These are phyloP conservation scores for Avena insularis DNA, from an alignment of 176 grass and related monocot genomes.

Conservation along the genomic window DNA sequence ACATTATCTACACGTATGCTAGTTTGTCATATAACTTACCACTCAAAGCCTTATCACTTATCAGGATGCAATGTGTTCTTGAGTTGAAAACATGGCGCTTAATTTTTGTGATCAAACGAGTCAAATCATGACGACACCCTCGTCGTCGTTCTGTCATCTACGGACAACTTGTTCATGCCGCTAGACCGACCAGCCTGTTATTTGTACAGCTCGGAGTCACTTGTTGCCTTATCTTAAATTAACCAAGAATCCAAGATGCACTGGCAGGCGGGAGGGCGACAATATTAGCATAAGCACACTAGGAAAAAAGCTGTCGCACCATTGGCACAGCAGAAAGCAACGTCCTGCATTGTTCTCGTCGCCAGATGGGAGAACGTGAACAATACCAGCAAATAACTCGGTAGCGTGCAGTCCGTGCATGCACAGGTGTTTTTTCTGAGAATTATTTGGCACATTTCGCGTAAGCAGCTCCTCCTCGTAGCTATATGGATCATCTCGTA, in stretches of 20 bases:
- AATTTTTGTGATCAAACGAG: background rate
- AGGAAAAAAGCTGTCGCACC: background rate
- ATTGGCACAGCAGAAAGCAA: conserved; percentile 1
- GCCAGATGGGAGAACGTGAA: background rate
- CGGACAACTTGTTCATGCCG: background rate
- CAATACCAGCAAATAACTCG: background rate
- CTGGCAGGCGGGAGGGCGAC: background rate
- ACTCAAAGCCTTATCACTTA: background rate
- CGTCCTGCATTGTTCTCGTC: conserved; percentile 23
- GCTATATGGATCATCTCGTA: no score
- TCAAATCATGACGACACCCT: background rate
- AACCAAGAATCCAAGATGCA: background rate
- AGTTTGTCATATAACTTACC: background rate
- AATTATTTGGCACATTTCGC: background rate
- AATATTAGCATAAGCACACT: background rate
- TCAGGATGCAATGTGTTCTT: background rate
- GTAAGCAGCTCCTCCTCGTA: no score
- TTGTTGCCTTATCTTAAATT: background rate
- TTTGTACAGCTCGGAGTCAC: background rate
- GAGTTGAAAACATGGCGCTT: background rate
- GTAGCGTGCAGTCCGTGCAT: no score
- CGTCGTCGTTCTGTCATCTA: background rate
- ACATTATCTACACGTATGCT: conserved; percentile 1
- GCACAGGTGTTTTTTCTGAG: background rate
- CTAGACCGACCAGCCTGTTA: background rate